phyloP scores from a whole-genome alignment of 768 basidiomycete species.

The Lentinula detonsa region DNA sequence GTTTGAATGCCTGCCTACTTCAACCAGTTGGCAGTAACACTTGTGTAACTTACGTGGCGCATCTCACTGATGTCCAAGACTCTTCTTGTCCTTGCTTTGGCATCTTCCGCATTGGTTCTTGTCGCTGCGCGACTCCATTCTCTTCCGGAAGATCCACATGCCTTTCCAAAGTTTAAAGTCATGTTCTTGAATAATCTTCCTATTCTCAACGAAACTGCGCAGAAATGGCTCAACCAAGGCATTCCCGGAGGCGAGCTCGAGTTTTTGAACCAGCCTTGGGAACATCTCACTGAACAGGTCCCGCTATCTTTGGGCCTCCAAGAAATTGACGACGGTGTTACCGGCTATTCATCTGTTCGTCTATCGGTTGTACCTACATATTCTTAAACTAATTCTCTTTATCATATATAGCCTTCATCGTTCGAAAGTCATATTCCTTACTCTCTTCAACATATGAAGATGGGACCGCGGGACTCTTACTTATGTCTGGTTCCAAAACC shows the following conservation, averaged over 20 bases:
- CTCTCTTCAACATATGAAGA: slow-evolving; percentile 68
- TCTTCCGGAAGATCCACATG: slow-evolving; percentile 73
- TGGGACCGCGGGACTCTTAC: slow-evolving; percentile 65
- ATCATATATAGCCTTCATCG: slow-evolving; percentile 15
- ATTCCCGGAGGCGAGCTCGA: slow-evolving; percentile 70
- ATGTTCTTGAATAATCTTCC: slow-evolving; percentile 78
- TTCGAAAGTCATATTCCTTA: slow-evolving; percentile 25
- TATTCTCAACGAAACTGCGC: slow-evolving; percentile 63
- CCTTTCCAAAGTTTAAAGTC: slow-evolving; percentile 79
- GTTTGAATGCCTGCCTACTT: neutral
- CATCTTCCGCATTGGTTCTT: slow-evolving; percentile 20
- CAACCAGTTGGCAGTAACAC: neutral
- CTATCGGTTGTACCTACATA: slow-evolving; percentile 16
- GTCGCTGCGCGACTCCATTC: slow-evolving; percentile 47
- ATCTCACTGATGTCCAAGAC: neutral
- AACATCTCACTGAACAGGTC: slow-evolving; percentile 31
- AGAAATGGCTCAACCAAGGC: slow-evolving; percentile 69
- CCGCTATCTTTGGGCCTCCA: slow-evolving; percentile 31
- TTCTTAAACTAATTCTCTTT: slow-evolving; percentile 1
- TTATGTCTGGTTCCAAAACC: slow-evolving; percentile 75
- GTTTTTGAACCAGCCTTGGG: slow-evolving; percentile 67
- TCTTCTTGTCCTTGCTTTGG: neutral
- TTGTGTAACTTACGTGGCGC: neutral
- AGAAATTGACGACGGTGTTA: slow-evolving; percentile 55
- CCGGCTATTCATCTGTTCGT: slow-evolving; percentile 33